Percentiles rank a stretch among this genome's conserved stretches.
phyloP scores from a whole-genome alignment of 2,329 filamentous ascomycete genomes.

The Neonectria hederae region DNA sequence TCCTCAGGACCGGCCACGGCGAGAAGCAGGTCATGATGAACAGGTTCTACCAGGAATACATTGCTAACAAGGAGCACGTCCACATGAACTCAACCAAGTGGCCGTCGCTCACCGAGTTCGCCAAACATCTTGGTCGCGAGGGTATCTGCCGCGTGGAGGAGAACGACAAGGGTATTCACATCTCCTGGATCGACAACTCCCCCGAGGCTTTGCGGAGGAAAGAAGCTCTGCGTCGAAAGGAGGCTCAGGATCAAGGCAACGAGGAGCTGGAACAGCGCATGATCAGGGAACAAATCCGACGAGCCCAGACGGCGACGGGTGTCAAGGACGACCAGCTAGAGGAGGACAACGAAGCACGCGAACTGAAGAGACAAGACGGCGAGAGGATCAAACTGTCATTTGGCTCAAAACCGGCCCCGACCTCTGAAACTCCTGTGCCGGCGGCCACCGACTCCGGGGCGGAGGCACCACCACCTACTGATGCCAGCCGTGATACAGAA shows the following conservation, averaged over 20 bases:
- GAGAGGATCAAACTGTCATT: slow-evolving; percentile 80
- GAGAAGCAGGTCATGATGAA: slow-evolving; percentile 92
- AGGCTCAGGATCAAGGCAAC: slow-evolving; percentile 88
- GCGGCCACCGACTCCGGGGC: slow-evolving; percentile 12
- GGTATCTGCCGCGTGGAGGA: slow-evolving; percentile 92
- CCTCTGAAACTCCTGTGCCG: slow-evolving; percentile 35
- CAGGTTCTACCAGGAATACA: slow-evolving; percentile 95
- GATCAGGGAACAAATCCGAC: slow-evolving; percentile 83
- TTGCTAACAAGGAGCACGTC: slow-evolving; percentile 84
- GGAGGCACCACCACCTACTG: slow-evolving; percentile 19
- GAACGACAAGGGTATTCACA: slow-evolving; percentile 82
- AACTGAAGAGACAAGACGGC: slow-evolving; percentile 71
- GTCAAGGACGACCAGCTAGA: slow-evolving; percentile 53
- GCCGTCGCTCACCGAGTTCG: slow-evolving; percentile 88
- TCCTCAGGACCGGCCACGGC: slow-evolving; percentile 85
- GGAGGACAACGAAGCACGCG: slow-evolving; percentile 54
- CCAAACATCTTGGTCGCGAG: slow-evolving; percentile 85
- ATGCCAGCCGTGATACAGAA: slow-evolving; percentile 5
- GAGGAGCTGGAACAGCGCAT: slow-evolving; percentile 87
- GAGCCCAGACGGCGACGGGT: slow-evolving; percentile 67
- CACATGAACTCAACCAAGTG: slow-evolving; percentile 96
- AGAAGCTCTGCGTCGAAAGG: slow-evolving; percentile 83
- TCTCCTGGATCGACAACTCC: slow-evolving; percentile 92
- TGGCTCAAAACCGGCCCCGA: slow-evolving; percentile 54
- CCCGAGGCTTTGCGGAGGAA: slow-evolving; percentile 83